Evolutionary conservation across 1,284 basidiomycete genomes (phyloP), one percentile per base, ranked within the genome.

Genomic region (Clitocybe nebularis): DNA sequence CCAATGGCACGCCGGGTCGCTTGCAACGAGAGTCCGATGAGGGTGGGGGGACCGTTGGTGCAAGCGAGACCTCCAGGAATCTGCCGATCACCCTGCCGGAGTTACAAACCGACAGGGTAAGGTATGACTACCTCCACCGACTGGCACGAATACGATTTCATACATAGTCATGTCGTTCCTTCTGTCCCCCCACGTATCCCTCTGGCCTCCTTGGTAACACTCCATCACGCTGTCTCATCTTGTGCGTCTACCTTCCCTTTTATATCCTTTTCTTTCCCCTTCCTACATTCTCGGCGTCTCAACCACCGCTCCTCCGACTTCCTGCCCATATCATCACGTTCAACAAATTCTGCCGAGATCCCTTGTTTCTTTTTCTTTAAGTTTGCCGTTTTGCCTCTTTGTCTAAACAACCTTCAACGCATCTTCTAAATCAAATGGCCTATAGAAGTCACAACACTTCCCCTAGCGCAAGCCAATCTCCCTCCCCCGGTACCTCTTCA

Each of bases 401-500:
- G 4, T 44, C 13, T 13, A 34, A 32, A 43, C 45, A 13, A 37
- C 20, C 14, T 42, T n/a, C 20, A 43, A 34, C 28, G 39, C 47
- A n/a, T 41, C 44, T 55, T 37, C 45, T 49, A 17, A 36, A 39
- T 29, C 53, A 45, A 51, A 72, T 72, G 69, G 67, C 67, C 37
- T 65, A 65, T 58, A 60, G 61, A 57, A 64, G 57, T 46, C 58
- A 60, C 38, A 59, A 58, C 38, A 52, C 63, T 30, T 67, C 70
- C 40, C 62, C 69, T 36, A 71, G 66, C 41, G 64, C 58, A 26
- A 75, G 74, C 47, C 64, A 59, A 37, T 72, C 74, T 19, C 68
- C 75, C 13, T 67, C 75, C 0, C 62, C 66, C 24, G 54, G 53
- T 10, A 48, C 61, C 0, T 64, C 72, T 14, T 66, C 66, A 35